phyloP scores from a whole-genome alignment of 805 yeast species.

The Suhomyces pyralidae region DNA sequence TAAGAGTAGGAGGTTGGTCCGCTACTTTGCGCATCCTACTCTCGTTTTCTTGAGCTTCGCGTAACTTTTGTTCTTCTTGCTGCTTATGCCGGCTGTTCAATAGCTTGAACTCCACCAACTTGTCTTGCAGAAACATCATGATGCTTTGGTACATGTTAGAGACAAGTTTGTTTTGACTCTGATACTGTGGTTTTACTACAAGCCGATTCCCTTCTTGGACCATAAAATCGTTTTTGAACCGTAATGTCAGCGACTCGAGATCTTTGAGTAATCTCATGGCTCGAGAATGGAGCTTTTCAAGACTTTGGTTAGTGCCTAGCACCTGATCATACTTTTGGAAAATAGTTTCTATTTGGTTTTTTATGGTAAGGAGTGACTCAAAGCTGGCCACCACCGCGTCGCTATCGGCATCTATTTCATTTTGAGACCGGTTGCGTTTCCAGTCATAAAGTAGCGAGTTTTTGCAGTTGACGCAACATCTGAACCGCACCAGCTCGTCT shows the following conservation, averaged over 20 bases:
- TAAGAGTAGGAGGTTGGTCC: constrained; percentile 28
- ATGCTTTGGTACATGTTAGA: constrained; percentile 57
- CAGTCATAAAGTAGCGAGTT: constrained; percentile 55
- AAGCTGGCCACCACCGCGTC: constrained; percentile 18
- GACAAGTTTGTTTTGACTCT: constrained; percentile 26
- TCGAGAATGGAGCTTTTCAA: constrained; percentile 20
- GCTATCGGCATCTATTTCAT: constrained; percentile 1
- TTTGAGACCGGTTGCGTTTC: constrained; percentile 18
- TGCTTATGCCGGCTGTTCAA: constrained; percentile 48
- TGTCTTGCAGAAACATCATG: constrained; percentile 60
- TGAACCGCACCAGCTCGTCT: constrained; percentile 27
- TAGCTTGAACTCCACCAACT: constrained; percentile 60
- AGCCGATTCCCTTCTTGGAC: constrained; percentile 6
- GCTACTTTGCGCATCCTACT: not conserved
- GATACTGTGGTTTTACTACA: constrained; percentile 12
- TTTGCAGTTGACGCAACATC: constrained; percentile 74
- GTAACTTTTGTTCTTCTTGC: constrained; percentile 21
- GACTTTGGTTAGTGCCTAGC: constrained; percentile 10
- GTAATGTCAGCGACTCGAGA: constrained; percentile 23
- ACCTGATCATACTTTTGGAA: constrained; percentile 19
- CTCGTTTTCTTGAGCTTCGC: constrained; percentile 5
- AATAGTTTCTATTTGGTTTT: constrained; percentile 19
- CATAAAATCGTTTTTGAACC: constrained; percentile 23
- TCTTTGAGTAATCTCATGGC: constrained; percentile 27
- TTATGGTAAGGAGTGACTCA: constrained; percentile 18